Conservation (phyloP, 139 green algal species). For the Closterium sp. region DNA sequence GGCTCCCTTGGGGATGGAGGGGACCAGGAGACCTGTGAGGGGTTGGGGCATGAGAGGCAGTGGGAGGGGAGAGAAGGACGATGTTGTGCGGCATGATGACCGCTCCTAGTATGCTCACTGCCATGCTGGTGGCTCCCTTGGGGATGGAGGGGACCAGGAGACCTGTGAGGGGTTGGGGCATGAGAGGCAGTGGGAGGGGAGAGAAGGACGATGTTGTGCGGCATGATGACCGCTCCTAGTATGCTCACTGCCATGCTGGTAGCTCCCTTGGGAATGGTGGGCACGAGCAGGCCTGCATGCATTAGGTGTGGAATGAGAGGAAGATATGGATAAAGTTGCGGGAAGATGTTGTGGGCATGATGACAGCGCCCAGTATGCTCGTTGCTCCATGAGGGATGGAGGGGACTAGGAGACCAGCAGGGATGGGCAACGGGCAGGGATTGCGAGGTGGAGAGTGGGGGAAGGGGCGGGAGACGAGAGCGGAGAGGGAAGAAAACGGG, state of each 20-base stretch:
- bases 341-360: conserved; percentile 55
- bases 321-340: no score
- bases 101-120: conserved; percentile 35
- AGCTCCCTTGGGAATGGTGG: no score
- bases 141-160: conserved; percentile 37
- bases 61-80: not conserved
- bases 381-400: not conserved
- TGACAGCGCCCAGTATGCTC: conserved; percentile 42
- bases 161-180: conserved; percentile 1
- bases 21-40: conserved; percentile 20
- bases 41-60: conserved; percentile 5
- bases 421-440: no score
- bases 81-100: not conserved
- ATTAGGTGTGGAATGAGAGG: no score
- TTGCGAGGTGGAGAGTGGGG: no score
- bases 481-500: not conserved
- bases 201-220: conserved; percentile 52
- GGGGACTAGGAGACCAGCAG: no score
- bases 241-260: conserved; percentile 29
- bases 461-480: not conserved
- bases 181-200: no score
- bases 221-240: conserved; percentile 50
- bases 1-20: conserved; percentile 7
- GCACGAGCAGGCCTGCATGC: no score
- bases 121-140: not conserved